Evolutionary conservation across 2,329 filamentous ascomycete species (phyloP).

Genomic region (Aspergillus fijiensis): DNA sequence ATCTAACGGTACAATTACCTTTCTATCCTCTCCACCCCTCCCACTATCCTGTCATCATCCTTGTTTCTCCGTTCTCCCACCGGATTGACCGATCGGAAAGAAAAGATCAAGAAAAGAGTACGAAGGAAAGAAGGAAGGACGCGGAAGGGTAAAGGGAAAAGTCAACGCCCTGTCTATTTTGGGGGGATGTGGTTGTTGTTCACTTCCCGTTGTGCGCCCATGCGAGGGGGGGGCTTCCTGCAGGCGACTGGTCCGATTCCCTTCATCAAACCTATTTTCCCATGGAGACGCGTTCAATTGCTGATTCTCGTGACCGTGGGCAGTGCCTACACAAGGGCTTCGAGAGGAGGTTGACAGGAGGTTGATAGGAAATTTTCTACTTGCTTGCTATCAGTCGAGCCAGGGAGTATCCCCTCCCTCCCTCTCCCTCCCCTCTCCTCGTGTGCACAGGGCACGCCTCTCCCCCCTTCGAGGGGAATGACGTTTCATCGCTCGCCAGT

Average conservation of each 20-base stretch:
- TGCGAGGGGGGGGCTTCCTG: slow-evolving; percentile 15
- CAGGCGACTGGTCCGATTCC: slow-evolving; percentile 13
- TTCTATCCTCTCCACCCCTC: background rate
- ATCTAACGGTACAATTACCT: background rate
- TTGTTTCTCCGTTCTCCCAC: background rate
- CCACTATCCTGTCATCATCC: background rate
- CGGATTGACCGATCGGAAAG: slow-evolving; percentile 11
- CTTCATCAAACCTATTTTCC: background rate
- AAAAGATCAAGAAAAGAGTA: background rate
- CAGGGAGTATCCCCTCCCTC: background rate
- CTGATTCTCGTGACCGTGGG: background rate
- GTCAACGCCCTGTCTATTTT: slow-evolving; percentile 6
- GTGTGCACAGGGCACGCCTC: background rate
- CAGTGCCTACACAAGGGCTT: background rate
- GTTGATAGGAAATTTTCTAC: background rate
- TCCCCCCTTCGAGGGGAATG: background rate
- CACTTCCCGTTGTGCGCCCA: slow-evolving; percentile 7
- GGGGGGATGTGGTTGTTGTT: background rate
- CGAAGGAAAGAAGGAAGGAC: background rate
- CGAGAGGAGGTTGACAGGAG: background rate
- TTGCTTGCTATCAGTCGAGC: background rate
- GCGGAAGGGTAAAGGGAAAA: background rate
- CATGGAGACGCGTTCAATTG: slow-evolving; percentile 1
- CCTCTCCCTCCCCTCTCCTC: background rate
- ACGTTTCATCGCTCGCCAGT: background rate